Evolutionary conservation across 371 early-diverging fungal genomes (phyloP), one percentile per base, ranked within the genome.

Genomic region (Zancudomyces culisetae): DNA sequence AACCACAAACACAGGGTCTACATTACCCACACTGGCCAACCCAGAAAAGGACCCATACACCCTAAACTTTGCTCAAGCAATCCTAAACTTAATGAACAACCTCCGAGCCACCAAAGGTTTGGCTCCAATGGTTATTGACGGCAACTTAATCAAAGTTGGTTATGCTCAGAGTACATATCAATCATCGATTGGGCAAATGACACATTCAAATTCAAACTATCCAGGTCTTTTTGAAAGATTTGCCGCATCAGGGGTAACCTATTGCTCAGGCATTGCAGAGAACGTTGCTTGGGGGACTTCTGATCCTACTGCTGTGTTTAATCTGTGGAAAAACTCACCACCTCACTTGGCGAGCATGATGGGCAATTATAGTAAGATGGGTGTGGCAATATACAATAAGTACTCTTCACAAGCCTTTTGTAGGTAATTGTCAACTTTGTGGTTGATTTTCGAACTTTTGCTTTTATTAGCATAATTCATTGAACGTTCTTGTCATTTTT

Each of bases 301-400:
- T 22, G 49, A 50, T 29, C 55, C 58, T 3, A 27, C 45, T 10
- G 35, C 30, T 10, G 72, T 62, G 8, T 60, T 71, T 59, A 13
- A 43, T 3, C 52, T 54, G 1, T 73, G 74, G 74, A 67, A 49
- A 43, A 58, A 64, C 26, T 71, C 71, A 47, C 52, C 67, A 2
- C 68, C 61, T 1, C 73, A 73, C 52, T 55, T 59, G 2, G 60
- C 53, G 1, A 73, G 72, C 48, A 70, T 73, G 49, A 24, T 73
- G 20, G 50, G 50, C 15, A 35, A 49, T 30, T 49, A 30, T 49
- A 49, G 18, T 22, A 35, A 24, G 4, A 8, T 49, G 10, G 50
- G 50, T 13, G 26, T 2, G 6, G 28, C 50, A 19, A 29, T 2
- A 13, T 13, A 18, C 15, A 21, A 21, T 8, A 19, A n/a, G 15